phyloP scores from a whole-genome alignment of 73 alveolate species.

The Tetrahymena borealis region DNA sequence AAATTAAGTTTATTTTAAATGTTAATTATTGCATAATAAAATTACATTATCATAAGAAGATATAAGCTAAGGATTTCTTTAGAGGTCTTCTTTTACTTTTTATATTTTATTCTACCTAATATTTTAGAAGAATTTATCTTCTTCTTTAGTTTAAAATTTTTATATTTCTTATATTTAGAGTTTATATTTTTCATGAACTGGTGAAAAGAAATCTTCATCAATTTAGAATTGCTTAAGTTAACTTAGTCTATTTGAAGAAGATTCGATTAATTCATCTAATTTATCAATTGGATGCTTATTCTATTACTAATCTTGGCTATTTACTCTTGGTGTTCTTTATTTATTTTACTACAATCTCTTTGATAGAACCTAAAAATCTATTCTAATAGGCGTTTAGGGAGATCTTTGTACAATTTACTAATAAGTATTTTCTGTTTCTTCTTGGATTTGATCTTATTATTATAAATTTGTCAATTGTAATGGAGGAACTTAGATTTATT shows the following conservation, averaged over 20 bases:
- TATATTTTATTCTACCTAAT: background rate
- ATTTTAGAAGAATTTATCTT: background rate
- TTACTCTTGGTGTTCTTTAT: background rate
- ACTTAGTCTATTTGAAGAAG: background rate
- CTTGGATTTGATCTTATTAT: too few relatives aligned
- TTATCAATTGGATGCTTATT: background rate
- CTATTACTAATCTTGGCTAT: background rate
- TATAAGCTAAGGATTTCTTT: background rate
- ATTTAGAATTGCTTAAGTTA: background rate
- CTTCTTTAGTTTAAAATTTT: background rate
- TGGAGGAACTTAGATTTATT: too few relatives aligned
- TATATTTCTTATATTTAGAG: background rate
- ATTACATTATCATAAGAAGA: background rate
- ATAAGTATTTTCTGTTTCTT: too few relatives aligned
- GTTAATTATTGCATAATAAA: background rate
- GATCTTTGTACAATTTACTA: too few relatives aligned
- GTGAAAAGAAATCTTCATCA: background rate
- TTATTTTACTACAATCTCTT: background rate
- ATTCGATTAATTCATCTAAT: background rate
- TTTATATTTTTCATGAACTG: background rate
- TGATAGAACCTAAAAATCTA: too few relatives aligned
- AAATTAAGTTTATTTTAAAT: background rate
- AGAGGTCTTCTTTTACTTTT: background rate
- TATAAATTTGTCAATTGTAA: too few relatives aligned
- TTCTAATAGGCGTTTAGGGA: too few relatives aligned